These are phyloP conservation scores for Pleurozium schreberi DNA, from an alignment of 225 moss, liverwort and hornwort species.

Conservation along the genomic window DNA sequence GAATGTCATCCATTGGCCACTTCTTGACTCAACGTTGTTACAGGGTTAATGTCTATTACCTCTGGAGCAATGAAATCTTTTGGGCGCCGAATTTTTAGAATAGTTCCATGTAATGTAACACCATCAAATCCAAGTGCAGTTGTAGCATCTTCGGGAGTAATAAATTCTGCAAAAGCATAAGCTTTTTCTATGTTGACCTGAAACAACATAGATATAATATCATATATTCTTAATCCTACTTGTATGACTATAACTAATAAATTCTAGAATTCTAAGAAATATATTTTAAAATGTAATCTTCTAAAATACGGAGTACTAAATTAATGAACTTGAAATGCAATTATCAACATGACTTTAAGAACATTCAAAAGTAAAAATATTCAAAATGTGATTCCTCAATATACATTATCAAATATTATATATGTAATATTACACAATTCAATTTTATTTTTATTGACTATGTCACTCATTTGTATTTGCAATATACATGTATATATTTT, in stretches of 20 bases:
- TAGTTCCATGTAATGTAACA: conserved; percentile 81
- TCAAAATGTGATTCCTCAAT: fast-evolving
- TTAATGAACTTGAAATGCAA: background rate
- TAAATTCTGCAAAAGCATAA: conserved; percentile 93
- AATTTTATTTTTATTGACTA: background rate
- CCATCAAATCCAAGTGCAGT: conserved; percentile 92
- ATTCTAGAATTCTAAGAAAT: background rate
- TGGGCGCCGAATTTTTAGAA: conserved; percentile 68
- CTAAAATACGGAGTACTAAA: background rate
- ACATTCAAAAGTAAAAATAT: background rate
- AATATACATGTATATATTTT: background rate
- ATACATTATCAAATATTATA: too few species aligned
- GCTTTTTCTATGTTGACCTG: conserved; percentile 87
- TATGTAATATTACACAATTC: too few species aligned
- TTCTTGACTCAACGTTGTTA: fast-evolving
- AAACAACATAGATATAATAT: background rate
- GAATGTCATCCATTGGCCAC: fast-evolving
- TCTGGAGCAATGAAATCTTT: conserved; percentile 65
- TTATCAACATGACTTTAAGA: too few species aligned
- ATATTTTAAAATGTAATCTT: too few species aligned
- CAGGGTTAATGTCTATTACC: background rate
- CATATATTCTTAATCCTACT: background rate
- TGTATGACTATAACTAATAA: background rate
- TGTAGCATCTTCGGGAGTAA: conserved; percentile 88
- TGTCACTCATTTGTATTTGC: background rate